Conservation (phyloP, 2,329 filamentous ascomycete species). For the Dactylonectria macrodidyma region DNA sequence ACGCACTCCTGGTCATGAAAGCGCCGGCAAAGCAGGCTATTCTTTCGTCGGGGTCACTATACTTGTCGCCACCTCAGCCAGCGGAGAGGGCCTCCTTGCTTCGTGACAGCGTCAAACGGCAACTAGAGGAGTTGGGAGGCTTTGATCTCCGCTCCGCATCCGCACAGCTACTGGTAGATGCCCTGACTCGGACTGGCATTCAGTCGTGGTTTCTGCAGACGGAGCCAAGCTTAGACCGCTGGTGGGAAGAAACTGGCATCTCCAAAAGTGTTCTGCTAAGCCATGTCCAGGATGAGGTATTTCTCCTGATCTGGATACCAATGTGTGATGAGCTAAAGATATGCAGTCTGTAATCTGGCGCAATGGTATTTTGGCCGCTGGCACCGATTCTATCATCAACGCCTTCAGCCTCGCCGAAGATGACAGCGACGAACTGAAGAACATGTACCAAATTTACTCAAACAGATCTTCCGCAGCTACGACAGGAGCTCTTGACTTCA, state of each 20-base stretch:
- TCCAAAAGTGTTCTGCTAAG: constrained; percentile 58
- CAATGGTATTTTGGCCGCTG: constrained; percentile 56
- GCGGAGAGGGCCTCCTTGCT: constrained; percentile 11
- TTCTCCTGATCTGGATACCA: constrained; percentile 7
- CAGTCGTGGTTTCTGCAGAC: constrained; percentile 60
- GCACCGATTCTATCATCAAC: constrained; percentile 51
- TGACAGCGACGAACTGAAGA: constrained; percentile 52
- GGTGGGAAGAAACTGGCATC: constrained; percentile 52
- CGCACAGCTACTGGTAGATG: constrained; percentile 48
- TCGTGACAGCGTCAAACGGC: constrained; percentile 3
- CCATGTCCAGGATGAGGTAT: constrained; percentile 60
- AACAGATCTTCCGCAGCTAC: constrained; percentile 57
- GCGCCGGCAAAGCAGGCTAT: constrained; percentile 55
- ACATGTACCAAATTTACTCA: constrained; percentile 56
- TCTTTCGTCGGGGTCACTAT: constrained; percentile 58
- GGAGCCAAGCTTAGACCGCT: constrained; percentile 53
- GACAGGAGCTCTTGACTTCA: constrained; percentile 57
- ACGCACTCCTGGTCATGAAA: constrained; percentile 58
- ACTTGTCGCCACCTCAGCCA: constrained; percentile 60
- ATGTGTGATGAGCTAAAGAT: not conserved
- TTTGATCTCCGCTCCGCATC: constrained; percentile 18
- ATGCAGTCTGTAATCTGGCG: constrained; percentile 60
- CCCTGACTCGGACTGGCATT: constrained; percentile 53
- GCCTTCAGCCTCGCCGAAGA: constrained; percentile 53
- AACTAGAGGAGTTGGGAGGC: constrained; percentile 3